Conservation (phyloP, 164 flowering plant genomes). For the Vitis cinerea region DNA sequence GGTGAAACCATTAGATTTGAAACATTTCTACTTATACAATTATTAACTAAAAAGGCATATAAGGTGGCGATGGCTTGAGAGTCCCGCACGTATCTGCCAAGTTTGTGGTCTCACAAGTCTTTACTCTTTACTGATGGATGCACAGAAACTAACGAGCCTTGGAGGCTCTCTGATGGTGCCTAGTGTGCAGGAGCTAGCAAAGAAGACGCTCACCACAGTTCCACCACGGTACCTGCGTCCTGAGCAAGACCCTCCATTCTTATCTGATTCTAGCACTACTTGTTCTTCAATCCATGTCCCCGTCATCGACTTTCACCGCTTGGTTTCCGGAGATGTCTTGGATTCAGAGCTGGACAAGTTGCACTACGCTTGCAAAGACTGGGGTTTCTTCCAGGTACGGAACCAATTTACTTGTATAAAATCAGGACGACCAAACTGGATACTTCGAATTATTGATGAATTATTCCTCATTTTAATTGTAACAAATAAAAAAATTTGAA, state of each 20-base stretch:
- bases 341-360: conserved; percentile 26
- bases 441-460: too few species aligned
- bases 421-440: too few species aligned
- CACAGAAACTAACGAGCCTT: not conserved
- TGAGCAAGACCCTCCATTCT: conserved; percentile 19
- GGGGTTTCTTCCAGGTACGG: conserved; percentile 48
- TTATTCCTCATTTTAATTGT: too few species aligned
- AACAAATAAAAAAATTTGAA: not conserved
- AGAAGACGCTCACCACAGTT: conserved; percentile 7
- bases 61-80: too few species aligned
- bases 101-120: too few species aligned
- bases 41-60: too few species aligned
- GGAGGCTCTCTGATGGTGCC: conserved; percentile 24
- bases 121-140: too few species aligned
- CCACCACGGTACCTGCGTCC: conserved; percentile 21
- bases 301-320: conserved; percentile 25
- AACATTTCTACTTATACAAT: too few species aligned
- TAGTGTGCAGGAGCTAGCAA: conserved; percentile 26
- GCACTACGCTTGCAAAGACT: conserved; percentile 33
- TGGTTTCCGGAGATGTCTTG: not conserved
- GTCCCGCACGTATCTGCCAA: too few species aligned
- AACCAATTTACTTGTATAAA: too few species aligned
- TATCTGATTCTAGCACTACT: not conserved
- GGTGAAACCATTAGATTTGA: too few species aligned
- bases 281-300: conserved; percentile 19